Evolutionary conservation across 148 eudicot genomes (phyloP), one percentile per base, ranked within the genome.

Genomic region (Simmondsia chinensis): DNA sequence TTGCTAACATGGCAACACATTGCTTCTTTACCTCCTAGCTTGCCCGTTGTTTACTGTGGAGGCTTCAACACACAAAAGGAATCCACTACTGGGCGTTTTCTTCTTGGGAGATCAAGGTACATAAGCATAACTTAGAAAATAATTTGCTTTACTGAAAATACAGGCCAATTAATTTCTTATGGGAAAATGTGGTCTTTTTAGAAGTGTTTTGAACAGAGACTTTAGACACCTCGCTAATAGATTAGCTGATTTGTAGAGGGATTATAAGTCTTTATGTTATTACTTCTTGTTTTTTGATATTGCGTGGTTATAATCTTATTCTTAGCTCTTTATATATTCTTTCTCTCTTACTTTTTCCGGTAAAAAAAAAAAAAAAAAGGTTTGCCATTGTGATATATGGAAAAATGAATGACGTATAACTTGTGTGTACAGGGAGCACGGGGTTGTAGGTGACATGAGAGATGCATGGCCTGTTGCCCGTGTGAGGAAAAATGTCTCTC

Each of bases 41-140:
- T 91, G 63, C 88, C 97, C 9, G 97, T 85, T 54, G 63, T 81
- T 20, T 91, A 91, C 43, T 78, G 95, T 72, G 97, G 97, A 57
- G 97, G 97, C 40, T 91, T 91, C 42, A 91, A 91, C 71, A 76
- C 97, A 18, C 95, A 76, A 59, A 91, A 91, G 69, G 97, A 91
- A 64, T 85, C 97, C 53, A 91, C 97, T 65, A 75, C 97, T 1
- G 97, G 97, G 13, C 95, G 97, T 50, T 91, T 91, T 72, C 95
- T 91, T 69, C 97, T 91, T 48, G 97, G 97, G 13, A 71, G 97
- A 70, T 91, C 97, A 43, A 81, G 97, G 97, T 88, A 67, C n/a
- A n/a, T n/a, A n/a, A n/a, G n/a, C n/a, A n/a, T n/a, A n/a, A n/a
- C n/a, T n/a, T n/a, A n/a, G n/a, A n/a, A n/a, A n/a, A n/a, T n/a